phyloP scores from a whole-genome alignment of 192 early-diverging fungal species.

The Mortierella claussenii region DNA sequence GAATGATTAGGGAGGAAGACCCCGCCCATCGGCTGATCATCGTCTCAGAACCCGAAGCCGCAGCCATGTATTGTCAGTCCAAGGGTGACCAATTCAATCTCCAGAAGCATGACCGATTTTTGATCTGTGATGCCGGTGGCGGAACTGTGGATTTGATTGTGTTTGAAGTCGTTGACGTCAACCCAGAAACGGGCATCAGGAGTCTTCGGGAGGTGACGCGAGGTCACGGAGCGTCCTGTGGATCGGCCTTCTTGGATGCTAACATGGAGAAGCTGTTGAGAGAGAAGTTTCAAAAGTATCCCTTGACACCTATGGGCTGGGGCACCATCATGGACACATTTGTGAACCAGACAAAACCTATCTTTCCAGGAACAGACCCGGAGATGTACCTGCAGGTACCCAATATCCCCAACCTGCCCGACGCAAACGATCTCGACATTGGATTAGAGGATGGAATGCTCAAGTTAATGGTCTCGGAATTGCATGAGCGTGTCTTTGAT shows the following conservation, averaged over 20 bases:
- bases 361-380: constrained; percentile 49
- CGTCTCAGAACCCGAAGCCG: constrained; percentile 66
- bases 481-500: constrained; percentile 51
- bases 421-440: constrained; percentile 50
- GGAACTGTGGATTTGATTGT: constrained; percentile 58
- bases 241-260: constrained; percentile 57
- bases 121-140: constrained; percentile 57
- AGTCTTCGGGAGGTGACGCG: constrained; percentile 61
- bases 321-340: constrained; percentile 59
- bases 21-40: constrained; percentile 61
- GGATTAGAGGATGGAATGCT: constrained; percentile 53
- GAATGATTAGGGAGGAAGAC: constrained; percentile 55
- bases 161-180: constrained; percentile 56
- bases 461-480: constrained; percentile 47
- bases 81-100: constrained; percentile 60
- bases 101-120: constrained; percentile 50
- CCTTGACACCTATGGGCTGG: constrained; percentile 54
- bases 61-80: constrained; percentile 66
- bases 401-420: constrained; percentile 51
- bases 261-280: constrained; percentile 56
- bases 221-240: constrained; percentile 61
- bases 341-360: constrained; percentile 53
- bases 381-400: constrained; percentile 54
- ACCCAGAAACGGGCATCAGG: constrained; percentile 44
- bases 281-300: constrained; percentile 55